A percentile compares a stretch with the other conserved stretches of the same genome.
Evolutionary conservation across 2,329 filamentous ascomycete species (phyloP).

Genomic region (Botryotinia convoluta): DNA sequence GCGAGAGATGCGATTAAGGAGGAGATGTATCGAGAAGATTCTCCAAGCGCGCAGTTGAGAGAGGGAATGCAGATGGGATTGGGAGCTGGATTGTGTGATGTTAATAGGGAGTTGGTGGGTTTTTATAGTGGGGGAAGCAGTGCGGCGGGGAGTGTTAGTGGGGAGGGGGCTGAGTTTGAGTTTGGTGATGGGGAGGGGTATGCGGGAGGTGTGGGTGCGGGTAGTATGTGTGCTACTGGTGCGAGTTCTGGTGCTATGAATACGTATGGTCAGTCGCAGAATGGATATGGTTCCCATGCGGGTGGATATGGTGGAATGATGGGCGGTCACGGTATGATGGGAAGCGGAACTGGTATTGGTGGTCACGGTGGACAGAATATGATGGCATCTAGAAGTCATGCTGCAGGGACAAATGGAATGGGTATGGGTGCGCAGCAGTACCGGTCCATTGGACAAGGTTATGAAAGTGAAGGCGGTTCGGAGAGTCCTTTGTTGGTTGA

Average conservation of each 20-base stretch:
- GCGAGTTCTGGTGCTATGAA: neutral
- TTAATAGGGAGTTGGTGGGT: conserved; percentile 1
- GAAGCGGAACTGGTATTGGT: neutral
- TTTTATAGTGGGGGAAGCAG: neutral
- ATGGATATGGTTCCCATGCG: neutral
- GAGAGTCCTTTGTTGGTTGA: conserved; percentile 30
- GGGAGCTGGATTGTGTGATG: conserved; percentile 1
- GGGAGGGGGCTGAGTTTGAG: neutral
- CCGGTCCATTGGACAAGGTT: neutral
- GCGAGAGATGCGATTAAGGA: neutral
- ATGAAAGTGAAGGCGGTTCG: conserved; percentile 22
- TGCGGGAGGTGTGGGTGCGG: neutral
- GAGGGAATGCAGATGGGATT: neutral
- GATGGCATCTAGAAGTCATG: neutral
- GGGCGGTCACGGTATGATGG: neutral
- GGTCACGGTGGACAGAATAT: neutral
- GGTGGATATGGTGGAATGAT: neutral
- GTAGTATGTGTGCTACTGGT: neutral
- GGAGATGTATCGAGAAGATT: neutral
- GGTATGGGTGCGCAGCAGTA: neutral
- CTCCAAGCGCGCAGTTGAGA: neutral
- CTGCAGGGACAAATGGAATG: neutral
- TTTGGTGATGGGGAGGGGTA: neutral
- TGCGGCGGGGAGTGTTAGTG: neutral
- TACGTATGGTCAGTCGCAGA: neutral